Evolutionary conservation across 176 grass and related monocot species (phyloP).

Genomic region (Melocanna baccifera): DNA sequence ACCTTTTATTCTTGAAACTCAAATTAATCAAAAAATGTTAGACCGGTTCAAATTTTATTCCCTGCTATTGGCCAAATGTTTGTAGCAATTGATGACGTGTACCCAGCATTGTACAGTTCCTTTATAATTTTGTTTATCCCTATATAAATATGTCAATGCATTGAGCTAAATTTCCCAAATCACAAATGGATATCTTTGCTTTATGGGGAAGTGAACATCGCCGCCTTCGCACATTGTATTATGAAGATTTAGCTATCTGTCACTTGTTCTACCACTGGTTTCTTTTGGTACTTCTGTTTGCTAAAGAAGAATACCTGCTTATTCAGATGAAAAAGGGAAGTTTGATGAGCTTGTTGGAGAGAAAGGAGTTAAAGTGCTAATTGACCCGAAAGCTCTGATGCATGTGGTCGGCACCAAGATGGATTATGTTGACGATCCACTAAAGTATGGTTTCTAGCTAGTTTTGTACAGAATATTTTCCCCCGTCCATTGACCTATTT

Average conservation of each 20-base stretch:
- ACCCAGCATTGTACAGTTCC: neutral
- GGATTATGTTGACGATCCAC: conserved; percentile 71
- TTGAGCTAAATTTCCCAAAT: neutral
- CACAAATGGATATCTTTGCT: too few relatives aligned
- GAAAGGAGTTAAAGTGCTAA: conserved; percentile 86
- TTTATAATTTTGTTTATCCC: neutral
- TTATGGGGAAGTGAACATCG: neutral
- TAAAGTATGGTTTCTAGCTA: conserved; percentile 45
- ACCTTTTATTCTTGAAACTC: too few relatives aligned
- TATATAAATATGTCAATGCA: neutral
- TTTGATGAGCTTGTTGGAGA: conserved; percentile 86
- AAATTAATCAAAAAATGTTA: too few relatives aligned
- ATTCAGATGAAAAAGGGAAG: conserved; percentile 82
- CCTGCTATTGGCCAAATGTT: neutral
- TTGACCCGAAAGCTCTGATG: conserved; percentile 90
- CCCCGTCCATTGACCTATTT: neutral
- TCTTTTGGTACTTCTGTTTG: neutral
- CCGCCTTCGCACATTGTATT: neutral
- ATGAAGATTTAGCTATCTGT: neutral
- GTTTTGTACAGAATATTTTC: neutral
- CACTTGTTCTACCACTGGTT: neutral
- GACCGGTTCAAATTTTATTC: too few relatives aligned
- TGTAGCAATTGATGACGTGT: neutral
- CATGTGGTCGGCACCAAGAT: conserved; percentile 96
- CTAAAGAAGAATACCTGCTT: neutral